Base-by-base conservation (phyloP, 768 basidiomycete genomes). In the Mycena galopus region DNA sequence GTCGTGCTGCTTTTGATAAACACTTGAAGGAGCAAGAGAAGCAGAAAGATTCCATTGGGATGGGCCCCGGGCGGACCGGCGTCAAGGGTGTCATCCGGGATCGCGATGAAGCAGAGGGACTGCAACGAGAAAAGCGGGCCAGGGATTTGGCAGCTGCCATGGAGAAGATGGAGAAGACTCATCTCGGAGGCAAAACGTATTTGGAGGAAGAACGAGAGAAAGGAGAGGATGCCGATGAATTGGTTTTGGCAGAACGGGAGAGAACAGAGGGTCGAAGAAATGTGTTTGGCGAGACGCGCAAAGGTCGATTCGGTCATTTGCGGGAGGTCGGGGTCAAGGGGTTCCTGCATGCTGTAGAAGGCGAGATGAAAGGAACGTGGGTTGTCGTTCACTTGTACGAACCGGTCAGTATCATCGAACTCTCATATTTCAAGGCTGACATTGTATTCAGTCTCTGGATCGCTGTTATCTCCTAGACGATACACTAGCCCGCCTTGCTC, bases 61-160 rank as follows among this genome's bases (percentile, higher is more conserved):
- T 95, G 92, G 93, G 92, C 4, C 93, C 93, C 12, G 94, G 94
- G 5, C 86, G 95, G 30, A 96, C 95, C 7, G 95, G 95, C 25
- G 95, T 96, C 57, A 96, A 96, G 75, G 94, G 95, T 29, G 95
- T 96, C 69, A 93, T 96, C 67, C 88, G 94, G 30, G 95, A 96
- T 81, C 87, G 90, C 33, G 85, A 91, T 69, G 95, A 96, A 77
- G 93, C 93, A 4, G 86, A 84, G 27, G 81, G 84, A 60, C 78
- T 90, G 25, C 85, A 88, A 60, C 86, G 88, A n/a, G 86, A 87
- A 29, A 88, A 87, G 73, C 84, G 84, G 14, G 85, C 84, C 5
- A 82, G 80, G 21, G 91, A 93, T 66, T 79, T 90, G 35, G 86
- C 88, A 39, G 87, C 85, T 5, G 73, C 91, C 72, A 86, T 88